phyloP scores from a whole-genome alignment of 345 rosid species.

The Abelmoschus esculentus region DNA sequence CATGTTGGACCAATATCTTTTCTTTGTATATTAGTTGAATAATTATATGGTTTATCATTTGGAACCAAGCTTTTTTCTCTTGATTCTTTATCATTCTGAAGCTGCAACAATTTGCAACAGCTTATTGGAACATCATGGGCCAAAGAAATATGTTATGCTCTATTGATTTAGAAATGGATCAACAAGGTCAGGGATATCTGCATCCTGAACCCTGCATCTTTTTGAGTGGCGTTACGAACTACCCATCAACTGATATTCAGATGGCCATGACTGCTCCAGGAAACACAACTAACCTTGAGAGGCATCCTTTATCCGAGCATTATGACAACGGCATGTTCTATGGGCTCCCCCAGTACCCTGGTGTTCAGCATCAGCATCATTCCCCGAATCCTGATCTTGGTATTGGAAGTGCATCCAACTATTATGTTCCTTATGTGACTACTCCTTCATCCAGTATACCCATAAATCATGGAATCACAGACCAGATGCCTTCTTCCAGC shows the following conservation, averaged over 20 bases:
- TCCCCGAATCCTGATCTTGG: conserved; percentile 41
- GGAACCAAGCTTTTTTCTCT: conserved; percentile 5
- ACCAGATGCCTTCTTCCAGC: conserved; percentile 38
- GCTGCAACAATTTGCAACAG: conserved; percentile 21
- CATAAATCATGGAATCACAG: conserved; percentile 35
- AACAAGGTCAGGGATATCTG: conserved; percentile 29
- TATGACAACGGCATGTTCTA: conserved; percentile 40
- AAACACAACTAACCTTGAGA: conserved; percentile 30
- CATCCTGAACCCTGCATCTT: conserved; percentile 45
- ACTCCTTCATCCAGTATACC: conserved; percentile 28
- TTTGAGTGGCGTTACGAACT: conserved; percentile 40
- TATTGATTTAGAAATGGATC: conserved; percentile 48
- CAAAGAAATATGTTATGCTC: conserved; percentile 26
- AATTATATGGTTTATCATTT: conserved; percentile 7
- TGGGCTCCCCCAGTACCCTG: conserved; percentile 42
- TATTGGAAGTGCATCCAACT: conserved; percentile 39
- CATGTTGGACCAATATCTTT: background rate
- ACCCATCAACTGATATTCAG: conserved; percentile 44
- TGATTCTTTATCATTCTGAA: conserved; percentile 6
- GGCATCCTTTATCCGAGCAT: conserved; percentile 36
- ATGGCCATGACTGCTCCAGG: conserved; percentile 29
- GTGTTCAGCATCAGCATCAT: conserved; percentile 42
- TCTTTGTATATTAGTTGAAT: background rate
- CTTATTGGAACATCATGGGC: conserved; percentile 35
- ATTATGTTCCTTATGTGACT: conserved; percentile 36